Percentiles rank a stretch among this genome's conserved stretches.
phyloP scores from a whole-genome alignment of 768 basidiomycete genomes.

The Xerocomus potaroensis region DNA sequence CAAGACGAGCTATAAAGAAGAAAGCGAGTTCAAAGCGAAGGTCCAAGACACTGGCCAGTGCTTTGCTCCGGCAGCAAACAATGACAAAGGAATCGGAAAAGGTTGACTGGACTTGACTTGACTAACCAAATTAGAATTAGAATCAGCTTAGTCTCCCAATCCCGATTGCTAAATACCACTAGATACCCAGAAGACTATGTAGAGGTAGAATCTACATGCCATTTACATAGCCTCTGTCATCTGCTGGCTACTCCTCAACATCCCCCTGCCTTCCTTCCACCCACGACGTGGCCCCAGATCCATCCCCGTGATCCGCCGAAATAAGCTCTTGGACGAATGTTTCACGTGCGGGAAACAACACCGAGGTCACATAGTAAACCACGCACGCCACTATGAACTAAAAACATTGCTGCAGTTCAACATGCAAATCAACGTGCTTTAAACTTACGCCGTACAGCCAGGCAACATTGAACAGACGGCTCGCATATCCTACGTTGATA shows the following conservation, averaged over 20 bases:
- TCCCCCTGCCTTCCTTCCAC: too few species aligned
- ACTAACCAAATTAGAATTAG: too few species aligned
- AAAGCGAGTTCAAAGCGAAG: background rate
- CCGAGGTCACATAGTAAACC: constrained; percentile 26
- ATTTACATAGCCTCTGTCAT: too few species aligned
- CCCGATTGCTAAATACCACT: too few species aligned
- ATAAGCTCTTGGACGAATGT: constrained; percentile 27
- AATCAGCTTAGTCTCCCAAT: too few species aligned
- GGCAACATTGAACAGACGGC: constrained; percentile 61
- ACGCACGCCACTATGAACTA: constrained; percentile 22
- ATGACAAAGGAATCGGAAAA: constrained; percentile 15
- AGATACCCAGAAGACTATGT: too few species aligned
- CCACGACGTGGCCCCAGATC: too few species aligned
- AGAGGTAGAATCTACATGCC: too few species aligned
- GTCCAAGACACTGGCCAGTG: too few species aligned
- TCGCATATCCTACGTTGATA: constrained; percentile 56
- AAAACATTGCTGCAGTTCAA: background rate
- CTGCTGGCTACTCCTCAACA: too few species aligned
- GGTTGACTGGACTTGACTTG: too few species aligned
- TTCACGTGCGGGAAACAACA: constrained; percentile 22
- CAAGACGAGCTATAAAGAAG: background rate
- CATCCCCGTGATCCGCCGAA: constrained; percentile 12
- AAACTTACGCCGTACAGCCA: constrained; percentile 70
- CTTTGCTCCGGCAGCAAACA: constrained; percentile 13
- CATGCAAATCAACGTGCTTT: background rate